Evolutionary conservation across 805 yeast genomes (phyloP).

Genomic region (Saccharomycopsis fibuligera): DNA sequence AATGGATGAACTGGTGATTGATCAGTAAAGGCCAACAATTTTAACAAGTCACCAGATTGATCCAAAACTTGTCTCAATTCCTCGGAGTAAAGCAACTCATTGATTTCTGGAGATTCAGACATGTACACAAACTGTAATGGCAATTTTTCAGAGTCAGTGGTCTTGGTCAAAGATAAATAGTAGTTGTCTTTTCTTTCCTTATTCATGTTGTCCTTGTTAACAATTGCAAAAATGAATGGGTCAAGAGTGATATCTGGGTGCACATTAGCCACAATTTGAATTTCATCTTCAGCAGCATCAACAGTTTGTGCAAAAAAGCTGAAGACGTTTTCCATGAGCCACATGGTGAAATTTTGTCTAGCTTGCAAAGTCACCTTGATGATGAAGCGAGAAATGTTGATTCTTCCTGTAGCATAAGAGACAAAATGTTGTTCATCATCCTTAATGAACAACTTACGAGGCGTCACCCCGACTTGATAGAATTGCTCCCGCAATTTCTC

Average conservation of each 20-base stretch:
- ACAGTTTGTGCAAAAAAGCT: slow-evolving; percentile 48
- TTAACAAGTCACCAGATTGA: slow-evolving; percentile 36
- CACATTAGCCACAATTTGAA: slow-evolving; percentile 55
- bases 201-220: slow-evolving; percentile 79
- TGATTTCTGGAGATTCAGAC: slow-evolving; percentile 83
- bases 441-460: slow-evolving; percentile 42
- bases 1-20: slow-evolving; percentile 70
- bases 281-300: slow-evolving; percentile 50
- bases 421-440: slow-evolving; percentile 58
- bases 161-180: slow-evolving; percentile 77
- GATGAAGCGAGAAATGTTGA: slow-evolving; percentile 58
- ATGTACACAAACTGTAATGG: slow-evolving; percentile 77
- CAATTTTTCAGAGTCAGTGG: slow-evolving; percentile 62
- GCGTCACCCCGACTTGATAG: slow-evolving; percentile 63
- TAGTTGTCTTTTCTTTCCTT: slow-evolving; percentile 69
- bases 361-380: slow-evolving; percentile 61
- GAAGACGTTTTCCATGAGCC: slow-evolving; percentile 56
- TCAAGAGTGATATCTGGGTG: slow-evolving; percentile 31
- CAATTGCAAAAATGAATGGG: slow-evolving; percentile 76
- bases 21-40: slow-evolving; percentile 77
- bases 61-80: slow-evolving; percentile 42
- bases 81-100: slow-evolving; percentile 48
- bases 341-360: slow-evolving; percentile 72
- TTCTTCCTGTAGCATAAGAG: slow-evolving; percentile 85
- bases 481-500: slow-evolving; percentile 59